Evolutionary conservation across 768 basidiomycete genomes (phyloP).

Genomic region (Tylopilus plumbeoviolaceoides): DNA sequence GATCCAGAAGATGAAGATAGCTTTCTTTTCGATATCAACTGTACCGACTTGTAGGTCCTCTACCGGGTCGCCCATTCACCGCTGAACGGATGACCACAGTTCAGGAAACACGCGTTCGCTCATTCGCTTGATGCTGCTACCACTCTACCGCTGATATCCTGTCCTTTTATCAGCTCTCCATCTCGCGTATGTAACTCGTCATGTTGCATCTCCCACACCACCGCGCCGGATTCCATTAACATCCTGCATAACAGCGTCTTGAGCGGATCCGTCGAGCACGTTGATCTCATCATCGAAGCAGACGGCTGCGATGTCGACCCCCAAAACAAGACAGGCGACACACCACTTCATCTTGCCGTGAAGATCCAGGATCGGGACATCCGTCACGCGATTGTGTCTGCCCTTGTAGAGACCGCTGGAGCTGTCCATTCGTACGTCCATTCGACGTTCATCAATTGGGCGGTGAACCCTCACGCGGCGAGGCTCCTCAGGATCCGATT

Average conservation of each 20-base stretch:
- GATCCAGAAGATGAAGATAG: slow-evolving; percentile 11
- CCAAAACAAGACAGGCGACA: slow-evolving; percentile 23
- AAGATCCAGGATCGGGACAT: slow-evolving; percentile 7
- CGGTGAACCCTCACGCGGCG: background rate
- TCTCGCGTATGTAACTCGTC: slow-evolving; percentile 24
- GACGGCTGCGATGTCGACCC: slow-evolving; percentile 29
- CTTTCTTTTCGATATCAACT: slow-evolving; percentile 32
- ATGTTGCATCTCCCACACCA: background rate
- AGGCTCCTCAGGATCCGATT: slow-evolving; percentile 16
- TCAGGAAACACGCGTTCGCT: slow-evolving; percentile 30
- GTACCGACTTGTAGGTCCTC: slow-evolving; percentile 25
- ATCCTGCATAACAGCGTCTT: slow-evolving; percentile 9
- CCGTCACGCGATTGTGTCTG: slow-evolving; percentile 20
- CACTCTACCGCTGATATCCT: slow-evolving; percentile 11
- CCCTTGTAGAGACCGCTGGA: slow-evolving; percentile 22
- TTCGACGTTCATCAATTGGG: background rate
- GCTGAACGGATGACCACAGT: slow-evolving; percentile 12
- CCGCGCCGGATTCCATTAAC: background rate
- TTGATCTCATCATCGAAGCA: slow-evolving; percentile 21
- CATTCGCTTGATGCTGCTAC: background rate
- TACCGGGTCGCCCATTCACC: too few species aligned
- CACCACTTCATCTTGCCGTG: slow-evolving; percentile 29
- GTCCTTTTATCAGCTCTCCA: slow-evolving; percentile 23
- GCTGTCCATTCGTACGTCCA: slow-evolving; percentile 22
- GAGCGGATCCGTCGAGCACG: slow-evolving; percentile 16